These are phyloP conservation scores for Paramecium octaurelia DNA, from an alignment of 73 alveolate genomes.

Conservation along the genomic window DNA sequence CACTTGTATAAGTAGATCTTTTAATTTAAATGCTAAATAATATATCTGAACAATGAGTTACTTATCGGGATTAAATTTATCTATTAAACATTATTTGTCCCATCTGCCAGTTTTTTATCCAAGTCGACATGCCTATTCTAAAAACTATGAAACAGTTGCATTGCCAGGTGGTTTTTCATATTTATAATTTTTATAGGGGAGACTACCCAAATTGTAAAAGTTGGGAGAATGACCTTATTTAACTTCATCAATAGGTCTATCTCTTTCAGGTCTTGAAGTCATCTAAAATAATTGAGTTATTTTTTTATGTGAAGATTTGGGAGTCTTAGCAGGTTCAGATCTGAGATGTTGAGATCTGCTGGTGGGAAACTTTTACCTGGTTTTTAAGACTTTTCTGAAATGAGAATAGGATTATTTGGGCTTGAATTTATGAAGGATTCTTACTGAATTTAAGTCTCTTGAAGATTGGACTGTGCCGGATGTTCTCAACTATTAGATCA, in stretches of 20 bases:
- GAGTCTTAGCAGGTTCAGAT: background rate
- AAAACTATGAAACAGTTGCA: background rate
- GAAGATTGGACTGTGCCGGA: background rate
- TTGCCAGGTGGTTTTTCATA: conserved; percentile 28
- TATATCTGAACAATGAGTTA: background rate
- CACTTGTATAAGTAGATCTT: background rate
- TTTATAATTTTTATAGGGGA: conserved; percentile 36
- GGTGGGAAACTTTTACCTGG: conserved; percentile 40
- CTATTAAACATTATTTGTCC: background rate
- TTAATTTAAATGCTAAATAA: background rate
- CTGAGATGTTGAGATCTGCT: background rate
- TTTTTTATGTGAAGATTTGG: background rate
- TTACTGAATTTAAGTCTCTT: background rate
- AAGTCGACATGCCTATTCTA: background rate
- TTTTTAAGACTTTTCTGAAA: conserved; percentile 34
- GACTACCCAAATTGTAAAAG: background rate
- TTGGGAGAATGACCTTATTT: background rate
- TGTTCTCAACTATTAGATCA: background rate
- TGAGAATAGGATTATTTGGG: background rate
- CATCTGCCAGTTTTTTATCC: background rate
- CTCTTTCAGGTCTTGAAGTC: background rate
- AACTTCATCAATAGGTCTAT: background rate
- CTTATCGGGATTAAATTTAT: background rate
- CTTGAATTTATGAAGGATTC: background rate
- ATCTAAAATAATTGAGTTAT: background rate